phyloP scores from a whole-genome alignment of 192 early-diverging fungal genomes.

The Coemansia interrupta region DNA sequence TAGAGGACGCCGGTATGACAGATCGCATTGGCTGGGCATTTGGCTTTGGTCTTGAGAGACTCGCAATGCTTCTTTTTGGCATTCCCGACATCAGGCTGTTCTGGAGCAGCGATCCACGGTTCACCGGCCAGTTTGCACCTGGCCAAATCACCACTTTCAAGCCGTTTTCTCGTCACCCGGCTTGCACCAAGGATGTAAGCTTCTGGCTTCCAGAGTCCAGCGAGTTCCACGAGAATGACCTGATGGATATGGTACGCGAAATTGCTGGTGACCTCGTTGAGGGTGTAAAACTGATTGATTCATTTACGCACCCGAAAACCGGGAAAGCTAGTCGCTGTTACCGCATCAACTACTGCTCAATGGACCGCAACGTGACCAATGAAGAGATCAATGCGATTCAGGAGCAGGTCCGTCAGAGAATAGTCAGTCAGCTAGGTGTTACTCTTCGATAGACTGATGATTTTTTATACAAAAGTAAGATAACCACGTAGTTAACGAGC shows the following conservation, averaged over 20 bases:
- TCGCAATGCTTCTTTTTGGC: slow-evolving; percentile 93
- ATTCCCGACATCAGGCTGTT: slow-evolving; percentile 96
- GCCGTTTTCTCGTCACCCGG: slow-evolving; percentile 85
- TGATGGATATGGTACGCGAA: slow-evolving; percentile 87
- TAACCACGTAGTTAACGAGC: no score
- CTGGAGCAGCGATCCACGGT: slow-evolving; percentile 87
- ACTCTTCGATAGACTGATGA: slow-evolving; percentile 62
- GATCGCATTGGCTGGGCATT: slow-evolving; percentile 95
- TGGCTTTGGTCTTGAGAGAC: slow-evolving; percentile 92
- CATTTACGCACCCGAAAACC: slow-evolving; percentile 84
- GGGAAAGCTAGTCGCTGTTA: slow-evolving; percentile 81
- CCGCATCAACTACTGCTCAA: slow-evolving; percentile 91
- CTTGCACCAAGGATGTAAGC: slow-evolving; percentile 91
- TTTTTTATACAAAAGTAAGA: no score
- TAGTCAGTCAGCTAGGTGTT: slow-evolving; percentile 66
- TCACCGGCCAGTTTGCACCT: slow-evolving; percentile 75
- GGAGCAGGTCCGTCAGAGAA: slow-evolving; percentile 64
- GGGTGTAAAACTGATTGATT: slow-evolving; percentile 83
- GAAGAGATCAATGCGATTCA: slow-evolving; percentile 94
- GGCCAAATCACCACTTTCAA: slow-evolving; percentile 71
- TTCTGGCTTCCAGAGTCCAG: slow-evolving; percentile 72
- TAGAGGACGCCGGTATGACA: slow-evolving; percentile 63
- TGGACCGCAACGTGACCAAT: slow-evolving; percentile 94
- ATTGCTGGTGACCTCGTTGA: slow-evolving; percentile 91
- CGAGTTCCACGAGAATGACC: slow-evolving; percentile 87